A percentile compares a stretch with the other conserved stretches of the same genome.
These are phyloP conservation scores for Entomortierella beljakovae DNA, from an alignment of 192 early-diverging fungal genomes.

Conservation along the genomic window DNA sequence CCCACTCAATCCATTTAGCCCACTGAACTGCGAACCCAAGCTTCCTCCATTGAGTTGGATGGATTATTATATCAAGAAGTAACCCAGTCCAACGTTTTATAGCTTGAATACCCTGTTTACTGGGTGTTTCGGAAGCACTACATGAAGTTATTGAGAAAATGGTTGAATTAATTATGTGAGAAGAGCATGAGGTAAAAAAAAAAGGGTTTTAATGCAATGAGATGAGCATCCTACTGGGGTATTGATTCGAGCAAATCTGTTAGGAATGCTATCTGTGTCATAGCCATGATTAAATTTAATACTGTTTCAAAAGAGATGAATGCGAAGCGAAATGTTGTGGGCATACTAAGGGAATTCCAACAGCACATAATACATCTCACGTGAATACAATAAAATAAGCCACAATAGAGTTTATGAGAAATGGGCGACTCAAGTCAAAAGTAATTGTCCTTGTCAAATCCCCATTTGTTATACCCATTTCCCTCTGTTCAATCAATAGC, in stretches of 20 bases:
- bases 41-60: conserved; percentile 37
- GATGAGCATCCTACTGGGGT: conserved; percentile 25
- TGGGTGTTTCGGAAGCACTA: conserved; percentile 27
- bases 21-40: conserved; percentile 37
- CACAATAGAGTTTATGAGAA: too few relatives aligned
- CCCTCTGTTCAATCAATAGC: background rate
- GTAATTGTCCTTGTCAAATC: background rate
- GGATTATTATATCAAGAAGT: conserved; percentile 22
- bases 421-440: too few relatives aligned
- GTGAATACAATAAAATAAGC: too few relatives aligned
- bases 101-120: conserved; percentile 13
- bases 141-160: background rate
- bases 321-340: background rate
- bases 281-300: too few relatives aligned
- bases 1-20: conserved; percentile 53
- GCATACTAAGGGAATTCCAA: too few relatives aligned
- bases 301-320: background rate
- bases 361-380: too few relatives aligned
- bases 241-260: conserved; percentile 31
- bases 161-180: background rate
- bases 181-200: conserved; percentile 1
- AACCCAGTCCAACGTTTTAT: conserved; percentile 17
- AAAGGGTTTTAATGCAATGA: background rate
- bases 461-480: background rate
- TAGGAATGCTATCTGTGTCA: conserved; percentile 13